Evolutionary conservation across 306 rosid species (phyloP).

Genomic region (Ormosia emarginata): DNA sequence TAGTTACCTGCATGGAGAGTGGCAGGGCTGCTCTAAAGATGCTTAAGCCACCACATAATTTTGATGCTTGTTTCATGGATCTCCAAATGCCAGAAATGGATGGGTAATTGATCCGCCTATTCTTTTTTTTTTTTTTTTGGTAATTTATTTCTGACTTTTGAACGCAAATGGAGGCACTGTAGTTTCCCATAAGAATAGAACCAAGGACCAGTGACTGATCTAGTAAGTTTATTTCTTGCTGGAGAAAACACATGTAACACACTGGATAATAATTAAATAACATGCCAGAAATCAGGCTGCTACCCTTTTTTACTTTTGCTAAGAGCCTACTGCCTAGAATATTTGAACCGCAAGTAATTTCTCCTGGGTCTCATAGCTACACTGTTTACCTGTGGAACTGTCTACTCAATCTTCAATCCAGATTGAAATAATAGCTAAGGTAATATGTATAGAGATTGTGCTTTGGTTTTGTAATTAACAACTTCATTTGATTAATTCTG

Average conservation of each 20-base stretch:
- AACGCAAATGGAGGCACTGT: conserved; percentile 1
- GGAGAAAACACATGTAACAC: neutral
- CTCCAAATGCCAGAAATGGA: conserved; percentile 99
- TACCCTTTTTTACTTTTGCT: neutral
- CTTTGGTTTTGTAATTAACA: neutral
- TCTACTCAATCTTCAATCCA: neutral
- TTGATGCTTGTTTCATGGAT: conserved; percentile 96
- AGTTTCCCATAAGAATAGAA: neutral
- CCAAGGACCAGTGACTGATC: neutral
- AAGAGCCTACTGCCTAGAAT: neutral
- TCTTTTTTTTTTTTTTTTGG: neutral
- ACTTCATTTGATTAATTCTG: too few species aligned
- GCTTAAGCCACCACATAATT: conserved; percentile 77
- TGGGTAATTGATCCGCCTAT: conserved; percentile 62
- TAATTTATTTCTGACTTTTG: neutral
- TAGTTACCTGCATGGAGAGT: conserved; percentile 71
- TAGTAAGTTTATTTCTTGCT: neutral
- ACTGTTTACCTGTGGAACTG: neutral
- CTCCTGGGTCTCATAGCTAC: neutral
- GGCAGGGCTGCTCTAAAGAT: conserved; percentile 64
- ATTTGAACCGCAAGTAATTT: neutral
- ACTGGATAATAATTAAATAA: neutral
- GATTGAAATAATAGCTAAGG: neutral
- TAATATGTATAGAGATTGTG: neutral
- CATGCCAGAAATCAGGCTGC: neutral